Conservation (phyloP, 768 basidiomycete genomes). For the Auriculariales sp. region DNA sequence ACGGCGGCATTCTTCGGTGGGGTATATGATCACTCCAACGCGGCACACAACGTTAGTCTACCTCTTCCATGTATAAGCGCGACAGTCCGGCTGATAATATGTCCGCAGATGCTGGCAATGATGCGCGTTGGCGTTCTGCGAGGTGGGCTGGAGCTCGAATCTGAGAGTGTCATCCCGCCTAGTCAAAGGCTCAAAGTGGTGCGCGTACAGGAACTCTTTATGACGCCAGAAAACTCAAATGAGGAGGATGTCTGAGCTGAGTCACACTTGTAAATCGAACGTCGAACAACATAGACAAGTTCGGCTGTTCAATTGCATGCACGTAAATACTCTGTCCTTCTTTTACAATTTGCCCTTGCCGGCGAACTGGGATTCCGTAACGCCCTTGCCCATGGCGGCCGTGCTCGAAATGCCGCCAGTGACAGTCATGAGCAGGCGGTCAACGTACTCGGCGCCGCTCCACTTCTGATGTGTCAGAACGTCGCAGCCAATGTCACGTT, state of each 20-base stretch:
- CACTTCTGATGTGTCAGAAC: slow-evolving; percentile 98
- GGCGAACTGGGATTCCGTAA: slow-evolving; percentile 82
- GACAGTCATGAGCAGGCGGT: slow-evolving; percentile 84
- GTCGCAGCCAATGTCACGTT: slow-evolving; percentile 87
- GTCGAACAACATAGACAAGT: no score
- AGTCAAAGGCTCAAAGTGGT: slow-evolving; percentile 20
- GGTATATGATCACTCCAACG: slow-evolving; percentile 68
- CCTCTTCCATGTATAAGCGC: slow-evolving; percentile 1
- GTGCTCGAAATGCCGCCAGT: slow-evolving; percentile 96
- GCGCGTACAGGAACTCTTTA: slow-evolving; percentile 4
- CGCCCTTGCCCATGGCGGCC: slow-evolving; percentile 97
- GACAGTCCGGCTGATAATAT: background rate
- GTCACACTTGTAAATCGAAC: no score
- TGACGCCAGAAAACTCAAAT: slow-evolving; percentile 1
- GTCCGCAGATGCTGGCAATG: slow-evolving; percentile 47
- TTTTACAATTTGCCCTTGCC: background rate
- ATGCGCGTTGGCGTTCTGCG: slow-evolving; percentile 58
- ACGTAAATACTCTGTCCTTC: no score
- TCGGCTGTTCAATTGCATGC: no score
- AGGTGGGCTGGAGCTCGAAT: slow-evolving; percentile 44
- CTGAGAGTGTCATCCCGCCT: slow-evolving; percentile 29
- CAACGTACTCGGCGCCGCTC: slow-evolving; percentile 90
- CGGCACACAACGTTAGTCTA: slow-evolving; percentile 57
- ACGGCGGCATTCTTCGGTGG: slow-evolving; percentile 81
- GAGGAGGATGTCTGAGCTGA: no score